Conservation (phyloP, 2,329 filamentous ascomycete species). For the Alternaria novae-zelandiae region DNA sequence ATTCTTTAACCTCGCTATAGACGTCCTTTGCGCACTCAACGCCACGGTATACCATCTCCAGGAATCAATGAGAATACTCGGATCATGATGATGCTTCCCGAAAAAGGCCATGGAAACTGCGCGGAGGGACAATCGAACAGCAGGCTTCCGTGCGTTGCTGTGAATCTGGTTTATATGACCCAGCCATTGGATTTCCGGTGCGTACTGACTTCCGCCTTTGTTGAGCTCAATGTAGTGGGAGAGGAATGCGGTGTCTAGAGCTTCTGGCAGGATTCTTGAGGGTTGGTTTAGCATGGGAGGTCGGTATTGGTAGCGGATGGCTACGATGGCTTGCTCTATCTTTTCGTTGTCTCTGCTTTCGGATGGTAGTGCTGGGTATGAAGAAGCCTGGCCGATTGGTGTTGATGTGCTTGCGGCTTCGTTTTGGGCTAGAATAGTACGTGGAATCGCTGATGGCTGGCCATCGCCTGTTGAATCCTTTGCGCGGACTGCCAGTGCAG, state of each 20-base stretch:
- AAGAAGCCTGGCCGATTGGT: not conserved
- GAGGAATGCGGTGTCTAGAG: slow-evolving; percentile 37
- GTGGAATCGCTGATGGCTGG: not conserved
- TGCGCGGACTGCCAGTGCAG: not conserved
- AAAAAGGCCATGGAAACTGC: slow-evolving; percentile 44
- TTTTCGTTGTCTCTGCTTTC: slow-evolving; percentile 7
- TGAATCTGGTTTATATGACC: slow-evolving; percentile 29
- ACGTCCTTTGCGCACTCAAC: slow-evolving; percentile 32
- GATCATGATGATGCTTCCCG: slow-evolving; percentile 37
- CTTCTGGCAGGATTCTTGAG: slow-evolving; percentile 27
- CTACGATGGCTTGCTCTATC: slow-evolving; percentile 27
- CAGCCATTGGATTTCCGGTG: slow-evolving; percentile 35
- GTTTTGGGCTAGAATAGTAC: not conserved
- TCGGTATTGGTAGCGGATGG: slow-evolving; percentile 32
- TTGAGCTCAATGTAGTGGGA: slow-evolving; percentile 41
- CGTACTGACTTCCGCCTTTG: slow-evolving; percentile 21
- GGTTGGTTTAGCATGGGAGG: slow-evolving; percentile 36
- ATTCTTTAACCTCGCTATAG: slow-evolving; percentile 22
- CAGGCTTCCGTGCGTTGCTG: slow-evolving; percentile 27
- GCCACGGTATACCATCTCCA: slow-evolving; percentile 43
- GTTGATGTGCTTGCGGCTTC: not conserved
- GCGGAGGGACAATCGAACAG: slow-evolving; percentile 38
- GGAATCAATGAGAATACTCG: slow-evolving; percentile 38
- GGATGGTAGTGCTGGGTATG: not conserved
- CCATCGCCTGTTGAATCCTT: not conserved